Evolutionary conservation across 2,329 filamentous ascomycete species (phyloP), one percentile per base, ranked within the genome.

Genomic region (Clarireedia monteithiana): DNA sequence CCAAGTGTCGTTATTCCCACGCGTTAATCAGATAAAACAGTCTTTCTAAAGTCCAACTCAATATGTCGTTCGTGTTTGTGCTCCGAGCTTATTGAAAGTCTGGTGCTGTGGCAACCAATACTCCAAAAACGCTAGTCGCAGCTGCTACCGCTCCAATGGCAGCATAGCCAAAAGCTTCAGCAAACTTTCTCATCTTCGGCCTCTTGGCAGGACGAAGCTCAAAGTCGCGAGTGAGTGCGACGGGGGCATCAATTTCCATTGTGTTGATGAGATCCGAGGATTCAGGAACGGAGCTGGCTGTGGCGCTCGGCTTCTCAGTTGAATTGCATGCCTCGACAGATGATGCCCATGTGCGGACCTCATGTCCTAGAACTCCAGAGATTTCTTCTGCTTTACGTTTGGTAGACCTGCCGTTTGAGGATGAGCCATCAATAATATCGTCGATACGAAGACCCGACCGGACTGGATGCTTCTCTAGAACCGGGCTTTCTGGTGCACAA

Each of bases 61-160:
- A 15, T 15, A 30, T 15, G 20, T 6, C 20, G 10, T 47, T 47
- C n/a, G 24, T 47, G 4, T 5, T 17, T 23, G n/a, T 44, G 40
- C 44, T 34, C 24, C 15, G 10, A 12, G 14, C 26, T 65, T 53
- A 66, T 34, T 63, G 36, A 27, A 68, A 67, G 27, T 71, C 66
- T 7, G 69, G 69, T 49, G 71, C 71, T 44, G 70, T 71, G 48
- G 69, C 69, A 50, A 72, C 70, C 51, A 73, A 60, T 45, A 66
- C 62, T 12, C 68, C 67, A 58, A 73, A 72, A 27, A 73, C 62
- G 23, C 68, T 68, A 38, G 60, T 67, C 40, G 69, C 69, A 54
- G 68, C 66, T 54, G 69, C 66, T 14, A 66, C 66, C 34, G 70
- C 71, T 53, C 70, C 71, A 30, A 72, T 61, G 48, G 70, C 68